phyloP scores from a whole-genome alignment of 768 basidiomycete species.

The Lentinus brumalis region DNA sequence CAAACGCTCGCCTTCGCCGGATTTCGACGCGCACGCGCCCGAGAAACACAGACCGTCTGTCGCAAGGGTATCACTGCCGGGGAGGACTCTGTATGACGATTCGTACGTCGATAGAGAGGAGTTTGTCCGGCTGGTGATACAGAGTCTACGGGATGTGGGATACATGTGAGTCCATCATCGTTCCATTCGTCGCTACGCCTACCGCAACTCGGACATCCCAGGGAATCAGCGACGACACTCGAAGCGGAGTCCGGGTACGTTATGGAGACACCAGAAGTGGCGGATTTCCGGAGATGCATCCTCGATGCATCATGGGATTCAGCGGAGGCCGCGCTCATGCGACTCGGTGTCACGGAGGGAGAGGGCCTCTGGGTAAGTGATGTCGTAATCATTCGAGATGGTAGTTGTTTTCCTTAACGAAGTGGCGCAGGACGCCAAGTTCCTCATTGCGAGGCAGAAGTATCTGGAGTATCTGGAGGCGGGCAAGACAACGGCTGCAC shows the following conservation, averaged over 20 bases:
- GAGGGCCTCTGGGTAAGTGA: conserved; percentile 68
- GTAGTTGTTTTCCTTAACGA: neutral
- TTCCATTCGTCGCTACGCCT: neutral
- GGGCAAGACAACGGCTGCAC: conserved; percentile 75
- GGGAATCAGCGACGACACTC: conserved; percentile 85
- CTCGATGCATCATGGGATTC: conserved; percentile 79
- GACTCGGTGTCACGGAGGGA: conserved; percentile 68
- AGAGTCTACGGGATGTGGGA: conserved; percentile 88
- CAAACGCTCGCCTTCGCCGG: conserved; percentile 9
- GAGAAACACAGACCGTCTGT: conserved; percentile 33
- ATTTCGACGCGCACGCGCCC: conserved; percentile 14
- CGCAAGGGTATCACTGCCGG: conserved; percentile 66
- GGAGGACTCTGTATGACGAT: conserved; percentile 77
- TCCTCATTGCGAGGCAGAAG: conserved; percentile 92
- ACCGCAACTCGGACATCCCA: conserved; percentile 36
- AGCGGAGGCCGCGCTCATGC: conserved; percentile 68
- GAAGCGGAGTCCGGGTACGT: conserved; percentile 93
- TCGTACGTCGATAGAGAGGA: conserved; percentile 85
- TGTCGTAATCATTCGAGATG: neutral
- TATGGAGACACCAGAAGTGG: conserved; percentile 76
- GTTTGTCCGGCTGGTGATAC: conserved; percentile 85
- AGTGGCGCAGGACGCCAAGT: conserved; percentile 66
- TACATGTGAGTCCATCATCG: conserved; percentile 42
- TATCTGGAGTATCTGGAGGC: conserved; percentile 91
- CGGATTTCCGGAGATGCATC: conserved; percentile 79